Base-by-base conservation (phyloP, 2,329 filamentous ascomycete genomes). In the Aureobasidium mangrovei region DNA sequence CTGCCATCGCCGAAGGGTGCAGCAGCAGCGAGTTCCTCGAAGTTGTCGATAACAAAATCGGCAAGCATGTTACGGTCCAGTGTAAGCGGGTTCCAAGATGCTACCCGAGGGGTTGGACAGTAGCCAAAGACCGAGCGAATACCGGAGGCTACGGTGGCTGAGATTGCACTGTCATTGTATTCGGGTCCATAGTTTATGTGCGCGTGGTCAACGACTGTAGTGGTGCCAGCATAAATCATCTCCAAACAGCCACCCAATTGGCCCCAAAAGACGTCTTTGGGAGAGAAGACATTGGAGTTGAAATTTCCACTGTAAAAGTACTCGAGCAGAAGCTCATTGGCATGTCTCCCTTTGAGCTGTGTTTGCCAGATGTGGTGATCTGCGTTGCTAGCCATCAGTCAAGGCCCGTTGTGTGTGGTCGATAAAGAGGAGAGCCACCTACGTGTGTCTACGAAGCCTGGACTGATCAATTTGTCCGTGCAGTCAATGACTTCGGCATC, bases 321-420 rank as follows among this genome's bases (percentile, higher is more conserved):
- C 27, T 75, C 67, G 3, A 74, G 35, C n/a, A 77, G 58, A 2
- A 65, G 61, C 3, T 76, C 59, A 56, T 74, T 61, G 0, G 64
- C 66, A 64, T 70, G 67, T 12, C 66, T 60, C 2, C 68, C 68
- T 54, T 70, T 70, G 10, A 72, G 60, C 54, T 70, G 65, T 0
- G 69, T 70, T 59, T 76, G 72, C 73, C 73, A 77, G 6, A 74
- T 59, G 60, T 77, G 74, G 41, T 72, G 69, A 45, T 73, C 32
- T 35, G 10, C 10, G 32, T 7, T 35, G 10, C 10, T 35, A 12
- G 7, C 32, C 7, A 7, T 35, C 32, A 35, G 32, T 7, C 7
- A 12, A 35, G 32, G 10, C 32, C 7, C 10, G 32, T 7, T 7
- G 10, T 7, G 32, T 12, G 10, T 7, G 10, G 32, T 35, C 32